Evolutionary conservation across 129 eudicot genomes (phyloP).

Genomic region (Artemisia annua): DNA sequence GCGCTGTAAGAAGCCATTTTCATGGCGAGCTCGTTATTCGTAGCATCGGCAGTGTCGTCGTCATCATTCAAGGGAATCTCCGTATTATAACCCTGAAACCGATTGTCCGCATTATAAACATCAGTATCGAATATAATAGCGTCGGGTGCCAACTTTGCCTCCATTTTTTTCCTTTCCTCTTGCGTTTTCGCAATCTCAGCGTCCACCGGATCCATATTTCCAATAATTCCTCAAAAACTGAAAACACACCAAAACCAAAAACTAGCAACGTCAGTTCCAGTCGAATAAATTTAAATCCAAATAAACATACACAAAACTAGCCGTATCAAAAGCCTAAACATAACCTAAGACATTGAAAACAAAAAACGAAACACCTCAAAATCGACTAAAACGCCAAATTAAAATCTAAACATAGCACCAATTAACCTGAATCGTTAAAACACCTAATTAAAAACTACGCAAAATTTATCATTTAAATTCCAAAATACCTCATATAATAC

Average conservation of each 20-base stretch:
- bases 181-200: slow-evolving; percentile 73
- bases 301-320: slow-evolving; percentile 7
- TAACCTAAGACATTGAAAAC: no score
- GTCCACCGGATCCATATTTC: slow-evolving; percentile 47
- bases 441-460: background rate
- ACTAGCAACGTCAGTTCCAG: slow-evolving; percentile 5
- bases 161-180: slow-evolving; percentile 90
- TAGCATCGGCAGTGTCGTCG: slow-evolving; percentile 60
- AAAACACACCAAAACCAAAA: slow-evolving; percentile 12
- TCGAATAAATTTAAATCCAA: background rate
- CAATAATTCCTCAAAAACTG: slow-evolving; percentile 27
- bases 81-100: slow-evolving; percentile 59
- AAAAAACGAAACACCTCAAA: no score
- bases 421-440: background rate
- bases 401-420: no score
- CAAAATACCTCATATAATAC: no score
- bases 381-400: background rate
- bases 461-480: no score
- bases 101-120: slow-evolving; percentile 53
- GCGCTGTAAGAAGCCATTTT: slow-evolving; percentile 82
- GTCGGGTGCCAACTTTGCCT: slow-evolving; percentile 65
- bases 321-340: background rate
- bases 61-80: slow-evolving; percentile 83
- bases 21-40: slow-evolving; percentile 68
- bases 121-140: slow-evolving; percentile 80